Conservation (phyloP, 345 rosid species). For the Luvunga scandens region DNA sequence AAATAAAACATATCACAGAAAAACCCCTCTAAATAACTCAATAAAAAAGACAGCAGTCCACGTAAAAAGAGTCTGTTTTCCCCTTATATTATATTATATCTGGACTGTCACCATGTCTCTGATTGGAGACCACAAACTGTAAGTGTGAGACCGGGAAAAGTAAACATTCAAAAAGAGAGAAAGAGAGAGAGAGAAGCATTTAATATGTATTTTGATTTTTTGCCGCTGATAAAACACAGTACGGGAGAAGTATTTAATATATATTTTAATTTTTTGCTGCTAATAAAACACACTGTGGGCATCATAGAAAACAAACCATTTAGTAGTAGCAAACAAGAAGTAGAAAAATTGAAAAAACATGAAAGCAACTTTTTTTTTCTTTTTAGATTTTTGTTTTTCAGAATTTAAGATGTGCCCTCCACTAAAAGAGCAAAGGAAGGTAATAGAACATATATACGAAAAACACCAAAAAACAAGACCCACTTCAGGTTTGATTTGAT, state of each 20-base stretch:
- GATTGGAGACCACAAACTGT: background rate
- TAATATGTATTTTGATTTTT: background rate
- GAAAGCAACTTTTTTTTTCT: background rate
- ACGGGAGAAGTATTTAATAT: too few species aligned
- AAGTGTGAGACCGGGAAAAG: background rate
- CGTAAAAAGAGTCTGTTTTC: too few species aligned
- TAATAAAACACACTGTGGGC: background rate
- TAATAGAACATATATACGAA: background rate
- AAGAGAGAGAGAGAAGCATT: too few species aligned
- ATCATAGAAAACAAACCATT: background rate
- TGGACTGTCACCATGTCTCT: background rate
- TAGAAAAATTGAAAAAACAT: background rate
- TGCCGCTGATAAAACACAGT: background rate
- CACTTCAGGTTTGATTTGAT: conserved; percentile 1
- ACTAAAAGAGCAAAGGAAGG: conserved; percentile 6
- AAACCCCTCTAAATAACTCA: background rate
- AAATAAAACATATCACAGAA: background rate
- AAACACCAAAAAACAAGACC: background rate
- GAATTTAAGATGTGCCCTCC: conserved; percentile 17
- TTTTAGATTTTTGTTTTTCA: background rate
- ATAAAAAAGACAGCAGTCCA: background rate
- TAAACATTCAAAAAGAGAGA: too few species aligned
- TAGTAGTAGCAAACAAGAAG: too few species aligned
- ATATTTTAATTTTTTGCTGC: background rate
- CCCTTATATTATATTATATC: background rate